A percentile compares a stretch with the other conserved stretches of the same genome.
Evolutionary conservation across 2,329 filamentous ascomycete species (phyloP).

Genomic region (Ophiostoma tasmaniense): DNA sequence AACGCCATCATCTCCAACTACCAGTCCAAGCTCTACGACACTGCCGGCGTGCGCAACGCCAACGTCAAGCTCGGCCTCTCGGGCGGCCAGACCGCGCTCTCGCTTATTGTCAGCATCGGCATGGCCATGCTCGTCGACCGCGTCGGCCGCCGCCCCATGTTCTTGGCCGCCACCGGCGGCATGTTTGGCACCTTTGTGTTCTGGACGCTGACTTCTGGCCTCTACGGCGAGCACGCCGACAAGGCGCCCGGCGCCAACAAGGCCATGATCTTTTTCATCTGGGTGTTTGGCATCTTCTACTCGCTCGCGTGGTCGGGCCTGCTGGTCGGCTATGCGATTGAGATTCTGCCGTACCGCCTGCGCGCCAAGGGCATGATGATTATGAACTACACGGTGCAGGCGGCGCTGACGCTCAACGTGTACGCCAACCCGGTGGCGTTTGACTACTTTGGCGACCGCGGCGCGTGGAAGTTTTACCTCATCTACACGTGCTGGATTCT

Average conservation of each 20-base stretch:
- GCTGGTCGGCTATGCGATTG: slow-evolving; percentile 34
- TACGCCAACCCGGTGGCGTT: slow-evolving; percentile 22
- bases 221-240: slow-evolving; percentile 48
- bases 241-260: slow-evolving; percentile 16
- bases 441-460: slow-evolving; percentile 16
- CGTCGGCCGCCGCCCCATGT: slow-evolving; percentile 23
- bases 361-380: slow-evolving; percentile 20
- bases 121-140: slow-evolving; percentile 17
- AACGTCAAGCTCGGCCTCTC: slow-evolving; percentile 22
- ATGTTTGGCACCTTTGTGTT: slow-evolving; percentile 20
- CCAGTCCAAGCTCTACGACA: slow-evolving; percentile 26
- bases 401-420: slow-evolving; percentile 19
- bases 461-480: slow-evolving; percentile 23
- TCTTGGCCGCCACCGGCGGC: slow-evolving; percentile 20
- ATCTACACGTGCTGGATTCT: slow-evolving; percentile 20
- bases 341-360: slow-evolving; percentile 18
- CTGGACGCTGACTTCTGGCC: slow-evolving; percentile 31
- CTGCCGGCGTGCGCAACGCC: slow-evolving; percentile 26
- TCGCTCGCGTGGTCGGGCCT: slow-evolving; percentile 31
- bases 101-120: slow-evolving; percentile 31
- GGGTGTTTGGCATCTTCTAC: slow-evolving; percentile 26
- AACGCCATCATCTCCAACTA: slow-evolving; percentile 30
- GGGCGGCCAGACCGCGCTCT: slow-evolving; percentile 23
- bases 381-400: slow-evolving; percentile 13
- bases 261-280: slow-evolving; percentile 16